These are phyloP conservation scores for Xylona heveae DNA, from an alignment of 495 filamentous ascomycete species.

Conservation along the genomic window DNA sequence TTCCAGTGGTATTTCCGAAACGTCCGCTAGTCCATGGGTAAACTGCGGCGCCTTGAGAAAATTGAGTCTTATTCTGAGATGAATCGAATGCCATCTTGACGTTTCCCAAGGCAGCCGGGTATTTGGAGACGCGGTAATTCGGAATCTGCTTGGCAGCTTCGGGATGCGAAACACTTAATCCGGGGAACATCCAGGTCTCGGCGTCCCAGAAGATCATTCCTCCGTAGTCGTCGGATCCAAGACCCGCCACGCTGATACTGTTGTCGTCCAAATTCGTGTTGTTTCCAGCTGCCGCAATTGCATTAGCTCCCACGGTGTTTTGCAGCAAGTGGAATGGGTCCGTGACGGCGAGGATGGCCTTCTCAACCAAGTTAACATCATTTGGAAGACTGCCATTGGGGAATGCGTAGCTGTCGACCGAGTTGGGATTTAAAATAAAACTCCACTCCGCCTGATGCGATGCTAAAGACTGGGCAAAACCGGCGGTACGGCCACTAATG, in stretches of 20 bases:
- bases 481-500: slow-evolving; percentile 18
- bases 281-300: slow-evolving; percentile 12
- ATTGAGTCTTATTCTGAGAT: slow-evolving; percentile 26
- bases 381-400: slow-evolving; percentile 39
- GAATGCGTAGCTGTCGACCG: slow-evolving; percentile 38
- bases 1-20: slow-evolving; percentile 42
- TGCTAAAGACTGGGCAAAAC: slow-evolving; percentile 24
- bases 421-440: slow-evolving; percentile 25
- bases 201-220: slow-evolving; percentile 46
- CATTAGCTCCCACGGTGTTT: slow-evolving; percentile 33
- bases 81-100: slow-evolving; percentile 12
- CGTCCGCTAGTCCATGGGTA: slow-evolving; percentile 44
- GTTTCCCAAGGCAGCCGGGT: slow-evolving; percentile 25
- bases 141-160: slow-evolving; percentile 32
- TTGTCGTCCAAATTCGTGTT: slow-evolving; percentile 22
- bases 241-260: slow-evolving; percentile 38
- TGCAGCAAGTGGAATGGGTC: slow-evolving; percentile 52
- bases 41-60: slow-evolving; percentile 28
- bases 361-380: slow-evolving; percentile 33
- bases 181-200: slow-evolving; percentile 44
- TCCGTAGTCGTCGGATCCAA: slow-evolving; percentile 40
- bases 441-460: slow-evolving; percentile 34
- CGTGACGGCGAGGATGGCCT: slow-evolving; percentile 41
- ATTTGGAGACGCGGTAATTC: slow-evolving; percentile 32
- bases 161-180: slow-evolving; percentile 34